phyloP scores from a whole-genome alignment of 257 asterid species.

The Lantana camara region DNA sequence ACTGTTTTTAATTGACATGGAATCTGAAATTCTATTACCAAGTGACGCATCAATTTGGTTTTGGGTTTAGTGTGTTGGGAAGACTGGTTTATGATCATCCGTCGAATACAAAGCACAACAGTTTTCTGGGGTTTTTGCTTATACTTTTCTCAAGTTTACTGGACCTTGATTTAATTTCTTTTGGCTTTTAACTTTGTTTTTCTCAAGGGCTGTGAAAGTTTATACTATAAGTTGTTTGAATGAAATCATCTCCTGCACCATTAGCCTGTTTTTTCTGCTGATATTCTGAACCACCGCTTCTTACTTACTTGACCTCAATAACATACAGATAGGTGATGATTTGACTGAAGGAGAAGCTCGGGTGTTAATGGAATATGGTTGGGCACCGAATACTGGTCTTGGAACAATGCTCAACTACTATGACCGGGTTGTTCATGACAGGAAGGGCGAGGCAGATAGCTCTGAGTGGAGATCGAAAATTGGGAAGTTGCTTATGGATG shows the following conservation, averaged over 20 bases:
- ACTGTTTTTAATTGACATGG: background rate
- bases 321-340: slow-evolving; percentile 79
- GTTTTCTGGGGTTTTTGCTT: background rate
- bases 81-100: background rate
- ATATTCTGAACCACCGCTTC: background rate
- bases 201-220: background rate
- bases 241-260: background rate
- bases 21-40: background rate
- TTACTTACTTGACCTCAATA: background rate
- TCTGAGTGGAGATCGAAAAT: slow-evolving; percentile 88
- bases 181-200: background rate
- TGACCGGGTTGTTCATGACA: slow-evolving; percentile 85
- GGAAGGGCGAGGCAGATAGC: slow-evolving; percentile 52
- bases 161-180: background rate
- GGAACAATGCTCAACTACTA: slow-evolving; percentile 91
- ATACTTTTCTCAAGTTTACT: too few species aligned
- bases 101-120: background rate
- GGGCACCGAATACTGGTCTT: slow-evolving; percentile 82
- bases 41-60: too few species aligned
- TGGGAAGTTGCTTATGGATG: slow-evolving; percentile 80
- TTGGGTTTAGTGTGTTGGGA: background rate
- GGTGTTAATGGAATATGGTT: slow-evolving; percentile 74
- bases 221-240: background rate
- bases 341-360: slow-evolving; percentile 83
- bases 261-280: background rate